These are phyloP conservation scores for Microsporum canis DNA, from an alignment of 2,329 filamentous ascomycete genomes.

Conservation along the genomic window DNA sequence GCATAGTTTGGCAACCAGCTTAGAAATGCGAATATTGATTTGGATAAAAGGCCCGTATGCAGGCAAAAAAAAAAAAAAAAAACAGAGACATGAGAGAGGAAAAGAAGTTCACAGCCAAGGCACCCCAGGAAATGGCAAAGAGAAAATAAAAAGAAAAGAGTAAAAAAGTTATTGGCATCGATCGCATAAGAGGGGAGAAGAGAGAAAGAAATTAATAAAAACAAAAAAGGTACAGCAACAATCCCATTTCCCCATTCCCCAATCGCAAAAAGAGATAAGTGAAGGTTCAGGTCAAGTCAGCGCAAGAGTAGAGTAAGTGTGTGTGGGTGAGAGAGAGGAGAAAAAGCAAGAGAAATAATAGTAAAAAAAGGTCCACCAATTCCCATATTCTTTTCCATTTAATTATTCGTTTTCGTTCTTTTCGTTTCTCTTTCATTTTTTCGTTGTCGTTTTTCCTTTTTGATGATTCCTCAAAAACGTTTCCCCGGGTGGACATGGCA, in stretches of 20 bases:
- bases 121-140: conserved; percentile 2
- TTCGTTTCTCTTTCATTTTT: conserved; percentile 2
- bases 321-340: neutral
- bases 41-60: neutral
- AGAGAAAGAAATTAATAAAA: neutral
- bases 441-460: neutral
- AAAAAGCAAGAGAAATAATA: neutral
- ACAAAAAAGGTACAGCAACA: neutral
- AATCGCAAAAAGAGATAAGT: conserved; percentile 5
- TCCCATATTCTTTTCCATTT: conserved; percentile 5
- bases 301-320: neutral
- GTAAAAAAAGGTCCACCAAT: conserved; percentile 2
- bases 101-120: neutral
- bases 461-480: neutral
- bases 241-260: conserved; percentile 4
- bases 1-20: neutral
- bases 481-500: neutral
- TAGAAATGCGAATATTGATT: conserved; percentile 2
- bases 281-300: conserved; percentile 1
- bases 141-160: conserved; percentile 3
- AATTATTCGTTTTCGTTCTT: conserved; percentile 1
- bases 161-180: neutral
- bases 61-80: conserved; percentile 12
- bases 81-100: neutral
- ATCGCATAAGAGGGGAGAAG: neutral